Evolutionary conservation across 2,329 filamentous ascomycete species (phyloP), one percentile per base, ranked within the genome.

Genomic region (Neonectria neomacrospora): DNA sequence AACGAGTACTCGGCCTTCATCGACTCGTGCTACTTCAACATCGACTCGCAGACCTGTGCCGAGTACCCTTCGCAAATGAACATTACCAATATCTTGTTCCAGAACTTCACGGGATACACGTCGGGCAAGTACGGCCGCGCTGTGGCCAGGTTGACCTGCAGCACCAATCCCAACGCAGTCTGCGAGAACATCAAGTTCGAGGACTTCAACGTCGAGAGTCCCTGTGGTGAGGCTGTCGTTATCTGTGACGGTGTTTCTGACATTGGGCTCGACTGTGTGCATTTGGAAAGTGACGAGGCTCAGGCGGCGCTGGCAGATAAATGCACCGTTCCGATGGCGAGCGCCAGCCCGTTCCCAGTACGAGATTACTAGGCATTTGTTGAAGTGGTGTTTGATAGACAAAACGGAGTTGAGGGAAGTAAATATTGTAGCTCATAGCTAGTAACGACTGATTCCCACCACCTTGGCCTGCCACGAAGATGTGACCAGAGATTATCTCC

Each of bases 21-120:
- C 22, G 70, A 72, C 52, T 72, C 70, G 0, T 72, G 70, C 54
- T 72, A 72, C 59, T 72, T 72, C 64, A 71, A 72, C 57, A 66
- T 71, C 44, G 51, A 67, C 47, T 42, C 64, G 2, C 42, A 56
- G 1, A 61, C 55, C 9, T 68, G 70, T 39, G 63, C 70, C 1
- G 34, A 65, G 39, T 71, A 72, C 39, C 70, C 70, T 3, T 72
- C 70, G 3, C 58, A 65, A 20, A 69, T 72, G 67, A 69, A 72
- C 56, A 71, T 72, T 23, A 72, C 67, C 32, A 72, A 72, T 55
- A 37, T 72, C 11, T 58, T 69, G 39, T 72, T 72, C 22, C 55
- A 72, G n/a, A 72, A 72, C 65, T 72, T 72, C 3, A 68, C 68
- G 0, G 70, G 70, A 1, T 70, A 68, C 37, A 70, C 56, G n/a